These are phyloP conservation scores for Cynanchum wilfordii DNA, from an alignment of 257 asterid species.

Conservation along the genomic window DNA sequence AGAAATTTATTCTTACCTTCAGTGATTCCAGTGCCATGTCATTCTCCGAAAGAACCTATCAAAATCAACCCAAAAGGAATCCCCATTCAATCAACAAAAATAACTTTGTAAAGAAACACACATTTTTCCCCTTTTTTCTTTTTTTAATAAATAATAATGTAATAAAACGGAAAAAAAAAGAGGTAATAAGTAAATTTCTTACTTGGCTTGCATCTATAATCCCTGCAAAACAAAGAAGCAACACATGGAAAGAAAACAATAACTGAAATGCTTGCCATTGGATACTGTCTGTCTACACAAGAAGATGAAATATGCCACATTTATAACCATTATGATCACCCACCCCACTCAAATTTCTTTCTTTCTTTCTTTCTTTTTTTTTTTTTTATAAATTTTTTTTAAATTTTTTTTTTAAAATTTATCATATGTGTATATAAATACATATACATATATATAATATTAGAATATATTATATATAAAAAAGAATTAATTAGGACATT, in stretches of 20 bases:
- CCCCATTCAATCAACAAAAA: neutral
- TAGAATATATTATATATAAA: too few species aligned
- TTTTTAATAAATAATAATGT: neutral
- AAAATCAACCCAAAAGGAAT: neutral
- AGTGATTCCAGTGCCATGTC: neutral
- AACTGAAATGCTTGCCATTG: constrained; percentile 1
- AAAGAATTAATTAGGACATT: too few species aligned
- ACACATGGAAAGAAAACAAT: neutral
- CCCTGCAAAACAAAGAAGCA: constrained; percentile 11
- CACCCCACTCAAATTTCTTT: neutral
- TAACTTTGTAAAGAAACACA: neutral
- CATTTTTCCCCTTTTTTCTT: too few species aligned
- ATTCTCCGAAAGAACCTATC: neutral
- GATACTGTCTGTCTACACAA: neutral
- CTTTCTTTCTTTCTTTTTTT: too few species aligned
- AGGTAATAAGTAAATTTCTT: neutral
- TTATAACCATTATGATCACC: neutral
- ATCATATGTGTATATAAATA: too few species aligned
- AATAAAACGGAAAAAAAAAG: neutral
- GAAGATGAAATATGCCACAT: constrained; percentile 1
- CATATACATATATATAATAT: too few species aligned
- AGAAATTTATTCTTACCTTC: neutral
- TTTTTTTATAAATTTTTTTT: too few species aligned
- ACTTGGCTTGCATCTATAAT: constrained; percentile 11
- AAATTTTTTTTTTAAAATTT: too few species aligned